Evolutionary conservation across 441 rosid genomes (phyloP).

Genomic region (Eutrema salsugineum): DNA sequence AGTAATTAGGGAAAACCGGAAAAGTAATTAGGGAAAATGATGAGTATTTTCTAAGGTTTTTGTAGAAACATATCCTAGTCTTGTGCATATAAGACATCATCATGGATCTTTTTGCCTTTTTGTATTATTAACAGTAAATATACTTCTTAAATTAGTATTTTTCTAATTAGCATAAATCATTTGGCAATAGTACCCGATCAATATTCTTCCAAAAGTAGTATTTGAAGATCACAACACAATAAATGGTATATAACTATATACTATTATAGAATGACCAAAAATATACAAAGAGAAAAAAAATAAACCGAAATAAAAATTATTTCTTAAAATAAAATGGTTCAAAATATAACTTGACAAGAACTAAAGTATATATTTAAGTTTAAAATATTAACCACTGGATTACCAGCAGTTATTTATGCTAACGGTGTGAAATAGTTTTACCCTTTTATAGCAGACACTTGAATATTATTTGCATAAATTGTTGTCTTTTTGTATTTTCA

Average conservation of each 20-base stretch:
- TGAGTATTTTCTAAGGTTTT: neutral
- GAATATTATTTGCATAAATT: slow-evolving; percentile 7
- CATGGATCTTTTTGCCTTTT: neutral
- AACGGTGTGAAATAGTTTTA: neutral
- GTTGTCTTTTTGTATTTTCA: neutral
- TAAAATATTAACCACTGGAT: neutral
- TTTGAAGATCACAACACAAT: neutral
- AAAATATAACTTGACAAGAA: neutral
- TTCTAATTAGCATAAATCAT: neutral
- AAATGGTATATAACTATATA: neutral
- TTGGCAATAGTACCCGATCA: neutral
- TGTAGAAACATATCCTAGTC: neutral
- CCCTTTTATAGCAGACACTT: slow-evolving; percentile 1
- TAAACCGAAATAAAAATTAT: neutral
- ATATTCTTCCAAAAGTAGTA: neutral
- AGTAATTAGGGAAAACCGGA: neutral
- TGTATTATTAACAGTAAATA: neutral
- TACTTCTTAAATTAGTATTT: neutral
- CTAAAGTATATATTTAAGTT: neutral
- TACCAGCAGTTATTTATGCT: slow-evolving; percentile 1
- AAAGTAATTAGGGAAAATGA: neutral
- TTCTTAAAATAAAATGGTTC: neutral
- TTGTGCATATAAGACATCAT: neutral
- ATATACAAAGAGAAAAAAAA: neutral
- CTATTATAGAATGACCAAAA: neutral